Conservation (phyloP, 495 filamentous ascomycete genomes). For the Neurospora sublineolata region DNA sequence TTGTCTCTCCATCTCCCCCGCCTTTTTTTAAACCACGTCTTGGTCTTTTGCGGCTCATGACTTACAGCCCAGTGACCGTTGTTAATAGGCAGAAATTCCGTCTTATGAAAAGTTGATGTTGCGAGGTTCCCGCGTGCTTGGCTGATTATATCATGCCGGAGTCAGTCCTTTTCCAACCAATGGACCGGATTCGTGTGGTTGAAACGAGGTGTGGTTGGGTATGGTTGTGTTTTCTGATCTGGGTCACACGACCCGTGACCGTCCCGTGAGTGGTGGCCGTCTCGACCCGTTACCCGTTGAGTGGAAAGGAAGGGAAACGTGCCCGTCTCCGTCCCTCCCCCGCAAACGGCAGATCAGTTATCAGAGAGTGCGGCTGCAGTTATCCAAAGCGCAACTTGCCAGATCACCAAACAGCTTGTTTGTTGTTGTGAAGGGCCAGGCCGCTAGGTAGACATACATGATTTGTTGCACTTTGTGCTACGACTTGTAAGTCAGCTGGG, state of each 20-base stretch:
- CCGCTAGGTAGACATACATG: neutral
- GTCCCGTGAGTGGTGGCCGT: neutral
- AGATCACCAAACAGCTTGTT: neutral
- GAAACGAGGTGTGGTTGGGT: neutral
- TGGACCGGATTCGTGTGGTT: neutral
- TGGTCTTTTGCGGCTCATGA: neutral
- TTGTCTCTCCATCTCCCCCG: neutral
- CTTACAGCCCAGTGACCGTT: neutral
- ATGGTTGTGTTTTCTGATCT: neutral
- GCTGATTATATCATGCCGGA: neutral
- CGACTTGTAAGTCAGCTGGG: neutral
- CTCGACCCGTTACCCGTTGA: neutral
- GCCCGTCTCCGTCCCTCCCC: neutral
- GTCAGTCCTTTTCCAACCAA: neutral
- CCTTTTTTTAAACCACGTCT: neutral
- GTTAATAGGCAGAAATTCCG: neutral
- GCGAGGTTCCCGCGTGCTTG: neutral
- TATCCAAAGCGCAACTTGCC: neutral
- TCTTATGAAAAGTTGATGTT: neutral
- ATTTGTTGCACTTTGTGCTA: neutral
- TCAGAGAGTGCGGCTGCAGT: neutral
- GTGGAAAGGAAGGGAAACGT: neutral
- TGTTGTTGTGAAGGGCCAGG: neutral
- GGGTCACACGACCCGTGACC: neutral
- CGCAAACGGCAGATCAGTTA: neutral